Evolutionary conservation across 176 grass and related monocot species (phyloP), one percentile per base, ranked within the genome.

Genomic region (Cymbopogon citratus): DNA sequence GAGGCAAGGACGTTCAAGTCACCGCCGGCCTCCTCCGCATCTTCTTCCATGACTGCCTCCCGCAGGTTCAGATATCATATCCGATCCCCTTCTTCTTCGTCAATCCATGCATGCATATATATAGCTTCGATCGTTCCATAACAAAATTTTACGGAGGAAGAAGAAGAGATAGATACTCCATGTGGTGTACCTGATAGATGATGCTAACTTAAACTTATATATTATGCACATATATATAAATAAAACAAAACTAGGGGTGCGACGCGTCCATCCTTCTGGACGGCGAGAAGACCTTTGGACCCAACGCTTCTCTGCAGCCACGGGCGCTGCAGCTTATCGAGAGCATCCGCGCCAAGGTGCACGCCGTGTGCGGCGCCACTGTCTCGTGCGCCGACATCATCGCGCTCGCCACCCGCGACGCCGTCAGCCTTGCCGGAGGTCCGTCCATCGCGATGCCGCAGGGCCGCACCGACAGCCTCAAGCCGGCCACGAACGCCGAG

Each of bases 351-450:
- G 9, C 13, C 45, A 12, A 8, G 71, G 81, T 73, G 12, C 85
- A 87, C 36, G 35, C 25, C 28, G 12, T 12, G 4, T 87, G 85
- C 31, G 73, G 73, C 3, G 27, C 12, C n/a, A 67, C 67, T 26
- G 93, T 96, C 62, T 92, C 90, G 35, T 96, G 93, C 75, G 85
- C 93, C n/a, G 93, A 96, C 83, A 92, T 92, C 40, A n/a, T 87
- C 71, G 86, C 90, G 11, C 93, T 92, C n/a, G 90, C 90, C 13
- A 72, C 94, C 5, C 86, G 91, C 10, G 94, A 93, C 81, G 82
- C 91, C 44, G 68, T 97, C 66, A 27, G 52, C 69, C 26, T 70
- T 36, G 14, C 49, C 36, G 85, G 85, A 7, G 71, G 78, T 0
- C 78, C 78, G 0, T 48, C 24, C 23, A 76, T 35, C 48, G 18